Percentiles rank a stretch among this genome's conserved stretches.
Evolutionary conservation across 2,329 filamentous ascomycete genomes (phyloP).

Genomic region (Ascochyta rabiei): DNA sequence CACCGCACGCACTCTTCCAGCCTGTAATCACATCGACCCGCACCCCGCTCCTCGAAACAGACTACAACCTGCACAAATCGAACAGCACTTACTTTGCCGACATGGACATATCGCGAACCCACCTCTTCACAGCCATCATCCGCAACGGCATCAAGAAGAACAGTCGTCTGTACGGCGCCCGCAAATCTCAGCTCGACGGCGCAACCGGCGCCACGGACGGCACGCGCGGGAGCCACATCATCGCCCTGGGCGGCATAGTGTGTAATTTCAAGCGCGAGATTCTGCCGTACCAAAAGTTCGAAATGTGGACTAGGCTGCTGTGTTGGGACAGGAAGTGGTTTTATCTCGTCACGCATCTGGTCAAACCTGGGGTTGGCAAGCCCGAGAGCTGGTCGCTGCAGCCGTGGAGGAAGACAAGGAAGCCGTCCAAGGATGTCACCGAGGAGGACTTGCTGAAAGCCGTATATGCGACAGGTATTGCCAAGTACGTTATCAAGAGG

Average conservation of each 20-base stretch:
- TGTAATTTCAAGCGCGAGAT: slow-evolving; percentile 58
- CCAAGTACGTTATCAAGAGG: slow-evolving; percentile 59
- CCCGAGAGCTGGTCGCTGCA: slow-evolving; percentile 53
- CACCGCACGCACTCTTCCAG: slow-evolving; percentile 72
- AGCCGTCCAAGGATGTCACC: slow-evolving; percentile 25
- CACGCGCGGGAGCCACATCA: slow-evolving; percentile 36
- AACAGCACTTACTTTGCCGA: slow-evolving; percentile 88
- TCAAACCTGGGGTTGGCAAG: slow-evolving; percentile 52
- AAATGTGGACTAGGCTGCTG: slow-evolving; percentile 56
- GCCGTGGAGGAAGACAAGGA: slow-evolving; percentile 47
- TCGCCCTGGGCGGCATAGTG: slow-evolving; percentile 55
- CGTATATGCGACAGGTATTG: slow-evolving; percentile 57
- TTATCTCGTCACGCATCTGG: slow-evolving; percentile 56
- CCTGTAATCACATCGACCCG: slow-evolving; percentile 71
- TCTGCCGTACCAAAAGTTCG: slow-evolving; percentile 52
- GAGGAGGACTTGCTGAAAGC: slow-evolving; percentile 48
- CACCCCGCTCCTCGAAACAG: slow-evolving; percentile 76
- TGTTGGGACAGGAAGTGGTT: slow-evolving; percentile 60
- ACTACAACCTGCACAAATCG: slow-evolving; percentile 85
- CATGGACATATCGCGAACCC: slow-evolving; percentile 81
- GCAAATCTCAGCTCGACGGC: slow-evolving; percentile 23
- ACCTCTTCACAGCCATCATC: slow-evolving; percentile 69
- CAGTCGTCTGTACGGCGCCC: slow-evolving; percentile 28
- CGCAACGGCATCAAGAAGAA: slow-evolving; percentile 52
- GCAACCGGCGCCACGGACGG: slow-evolving; percentile 26